Evolutionary conservation across 108 stramenopile genomes (phyloP), one percentile per base, ranked within the genome.

Genomic region (Cyclotella kingstonii): DNA sequence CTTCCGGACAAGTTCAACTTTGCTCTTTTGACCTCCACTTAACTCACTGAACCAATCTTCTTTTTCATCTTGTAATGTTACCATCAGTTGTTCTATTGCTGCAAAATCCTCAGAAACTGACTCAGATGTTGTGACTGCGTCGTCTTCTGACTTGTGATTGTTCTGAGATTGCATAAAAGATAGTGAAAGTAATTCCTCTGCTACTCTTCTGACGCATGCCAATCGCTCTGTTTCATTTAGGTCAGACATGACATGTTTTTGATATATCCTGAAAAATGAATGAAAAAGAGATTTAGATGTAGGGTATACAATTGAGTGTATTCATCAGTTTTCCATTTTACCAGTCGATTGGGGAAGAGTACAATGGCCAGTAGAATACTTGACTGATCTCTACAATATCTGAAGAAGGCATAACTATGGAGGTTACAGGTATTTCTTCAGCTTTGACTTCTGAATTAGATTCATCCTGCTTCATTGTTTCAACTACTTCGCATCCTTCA

Each of bases 41-140:
- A 93, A 60, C 38, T 88, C 85, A 48, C 73, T 66, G 52, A 93
- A 93, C 92, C 92, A 93, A 60, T 93, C 92, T 40, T 93, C 92
- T 76, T 89, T 88, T 34, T 86, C 85, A 39, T 82, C 80, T 33
- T 65, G 62, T 26, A 93, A 66, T 50, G 86, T 83, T 5, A 44
- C 45, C 60, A 84, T 79, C 27, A 92, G 75, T 31, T 54, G 55
- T 43, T 55, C 54, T 34, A 85, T 56, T 15, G 70, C 50, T 14
- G 64, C 39, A 45, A 35, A 38, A 33, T 78, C 76, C 19, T 68
- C 71, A 36, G 26, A 14, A 9, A 54, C 50, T 0, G 54, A 26
- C 43, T 48, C 66, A 43, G 68, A 42, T 8, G 33, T 19, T 8
- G 34, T 35, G 19, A 61, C 60, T 25, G 57, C 38, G 41, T 28